Conservation (phyloP, 176 grass and related monocot genomes). For the Themeda triandra region DNA sequence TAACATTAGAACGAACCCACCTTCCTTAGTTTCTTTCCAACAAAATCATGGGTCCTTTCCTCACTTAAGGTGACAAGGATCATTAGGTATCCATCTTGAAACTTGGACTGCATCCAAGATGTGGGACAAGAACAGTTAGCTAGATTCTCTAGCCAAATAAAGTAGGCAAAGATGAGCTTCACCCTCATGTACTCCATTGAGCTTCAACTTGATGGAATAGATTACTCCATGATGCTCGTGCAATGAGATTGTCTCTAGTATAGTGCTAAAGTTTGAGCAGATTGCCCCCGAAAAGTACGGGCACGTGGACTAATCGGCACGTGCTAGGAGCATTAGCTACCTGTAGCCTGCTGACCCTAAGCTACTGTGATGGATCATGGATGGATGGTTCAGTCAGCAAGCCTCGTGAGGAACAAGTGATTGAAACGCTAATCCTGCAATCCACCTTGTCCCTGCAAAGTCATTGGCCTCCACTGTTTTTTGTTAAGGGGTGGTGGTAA, state of each 20-base stretch:
- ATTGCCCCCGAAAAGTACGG: neutral
- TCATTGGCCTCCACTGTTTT: slow-evolving; percentile 14
- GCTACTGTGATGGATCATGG: neutral
- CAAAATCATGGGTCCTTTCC: slow-evolving; percentile 35
- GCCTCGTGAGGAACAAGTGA: slow-evolving; percentile 19
- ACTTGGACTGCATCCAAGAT: slow-evolving; percentile 39
- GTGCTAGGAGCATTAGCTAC: slow-evolving; percentile 11
- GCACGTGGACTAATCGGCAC: slow-evolving; percentile 53
- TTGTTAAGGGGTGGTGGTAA: slow-evolving; percentile 8
- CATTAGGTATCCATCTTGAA: slow-evolving; percentile 40
- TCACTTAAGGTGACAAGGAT: slow-evolving; percentile 46
- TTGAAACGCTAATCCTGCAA: neutral
- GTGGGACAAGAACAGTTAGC: slow-evolving; percentile 31
- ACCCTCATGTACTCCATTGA: neutral
- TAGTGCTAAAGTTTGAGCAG: neutral
- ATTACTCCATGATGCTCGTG: slow-evolving; percentile 29
- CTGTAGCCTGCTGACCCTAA: slow-evolving; percentile 32
- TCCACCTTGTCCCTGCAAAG: neutral
- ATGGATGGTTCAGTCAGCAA: neutral
- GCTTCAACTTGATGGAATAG: slow-evolving; percentile 1
- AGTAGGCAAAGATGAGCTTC: slow-evolving; percentile 21
- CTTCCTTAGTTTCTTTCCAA: neutral
- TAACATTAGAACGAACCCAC: neutral
- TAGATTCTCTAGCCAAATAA: slow-evolving; percentile 52
- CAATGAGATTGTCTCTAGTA: neutral